A percentile compares a stretch with the other conserved stretches of the same genome.
These are phyloP conservation scores for Thozetella sp. DNA, from an alignment of 495 filamentous ascomycete species.

Conservation along the genomic window DNA sequence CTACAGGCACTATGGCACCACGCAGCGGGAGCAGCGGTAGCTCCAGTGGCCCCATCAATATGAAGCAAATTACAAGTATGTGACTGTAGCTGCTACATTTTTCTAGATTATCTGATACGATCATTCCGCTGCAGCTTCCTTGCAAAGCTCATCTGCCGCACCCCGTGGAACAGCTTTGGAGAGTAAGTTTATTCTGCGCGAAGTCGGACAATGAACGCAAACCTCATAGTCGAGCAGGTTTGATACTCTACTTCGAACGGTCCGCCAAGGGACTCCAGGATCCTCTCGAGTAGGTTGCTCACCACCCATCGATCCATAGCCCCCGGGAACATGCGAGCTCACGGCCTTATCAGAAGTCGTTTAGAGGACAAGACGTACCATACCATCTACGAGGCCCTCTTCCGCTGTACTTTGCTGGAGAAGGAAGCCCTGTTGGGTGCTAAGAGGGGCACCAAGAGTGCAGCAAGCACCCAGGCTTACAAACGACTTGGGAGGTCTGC, in stretches of 20 bases:
- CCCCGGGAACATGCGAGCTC: too few species aligned
- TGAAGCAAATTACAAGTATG: conserved; percentile 25
- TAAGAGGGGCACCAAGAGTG: conserved; percentile 40
- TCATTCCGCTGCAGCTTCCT: conserved; percentile 10
- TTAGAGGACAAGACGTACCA: conserved; percentile 77
- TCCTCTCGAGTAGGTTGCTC: conserved; percentile 9
- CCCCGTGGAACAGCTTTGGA: conserved; percentile 30
- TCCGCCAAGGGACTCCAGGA: conserved; percentile 17
- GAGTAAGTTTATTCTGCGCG: conserved; percentile 21
- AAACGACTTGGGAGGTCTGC: conserved; percentile 70
- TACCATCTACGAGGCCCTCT: conserved; percentile 79
- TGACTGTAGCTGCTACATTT: background rate
- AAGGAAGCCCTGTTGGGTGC: conserved; percentile 60
- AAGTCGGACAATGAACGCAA: conserved; percentile 60
- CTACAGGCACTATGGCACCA: background rate
- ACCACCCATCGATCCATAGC: background rate
- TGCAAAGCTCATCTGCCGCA: conserved; percentile 9
- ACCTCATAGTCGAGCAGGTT: conserved; percentile 54
- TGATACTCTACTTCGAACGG: conserved; percentile 22
- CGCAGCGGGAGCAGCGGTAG: conserved; percentile 1
- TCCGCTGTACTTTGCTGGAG: conserved; percentile 67
- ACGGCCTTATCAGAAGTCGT: conserved; percentile 18
- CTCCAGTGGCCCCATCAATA: conserved; percentile 15
- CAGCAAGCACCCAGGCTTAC: conserved; percentile 45
- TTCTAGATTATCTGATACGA: background rate